A percentile compares a stretch with the other conserved stretches of the same genome.
Evolutionary conservation across 1,284 basidiomycete genomes (phyloP).

Genomic region (Cutaneotrichosporon dermatis): DNA sequence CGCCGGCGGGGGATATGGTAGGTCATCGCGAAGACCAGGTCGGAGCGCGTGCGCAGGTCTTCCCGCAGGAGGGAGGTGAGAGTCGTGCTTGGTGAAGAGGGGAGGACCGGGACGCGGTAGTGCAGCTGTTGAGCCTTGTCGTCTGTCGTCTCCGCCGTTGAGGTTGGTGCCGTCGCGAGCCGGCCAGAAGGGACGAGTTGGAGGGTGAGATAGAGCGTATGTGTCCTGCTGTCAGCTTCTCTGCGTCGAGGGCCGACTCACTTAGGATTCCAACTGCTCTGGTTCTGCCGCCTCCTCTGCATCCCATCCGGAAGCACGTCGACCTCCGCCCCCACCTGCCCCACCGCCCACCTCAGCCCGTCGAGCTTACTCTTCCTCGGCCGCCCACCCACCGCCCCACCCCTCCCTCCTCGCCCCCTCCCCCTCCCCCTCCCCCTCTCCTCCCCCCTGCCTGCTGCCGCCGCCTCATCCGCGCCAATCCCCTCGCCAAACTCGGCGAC

Average conservation of each 20-base stretch:
- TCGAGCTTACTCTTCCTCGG: constrained; percentile 55
- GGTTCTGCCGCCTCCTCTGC: constrained; percentile 68
- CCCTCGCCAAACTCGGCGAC: constrained; percentile 67
- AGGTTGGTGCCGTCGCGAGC: constrained; percentile 22
- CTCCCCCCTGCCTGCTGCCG: constrained; percentile 35
- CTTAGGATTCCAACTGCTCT: constrained; percentile 75
- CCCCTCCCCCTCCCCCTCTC: constrained; percentile 49
- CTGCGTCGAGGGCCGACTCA: constrained; percentile 49
- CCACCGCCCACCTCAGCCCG: constrained; percentile 60
- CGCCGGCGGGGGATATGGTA: constrained; percentile 27
- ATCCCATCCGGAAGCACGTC: constrained; percentile 76
- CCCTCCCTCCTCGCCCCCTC: constrained; percentile 14
- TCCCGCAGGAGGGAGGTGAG: constrained; percentile 24
- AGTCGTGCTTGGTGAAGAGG: constrained; percentile 13
- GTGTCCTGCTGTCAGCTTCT: constrained; percentile 12
- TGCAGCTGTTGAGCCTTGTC: constrained; percentile 12
- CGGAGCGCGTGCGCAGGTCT: background rate
- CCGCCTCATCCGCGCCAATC: constrained; percentile 51
- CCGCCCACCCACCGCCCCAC: background rate
- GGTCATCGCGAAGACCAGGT: constrained; percentile 20
- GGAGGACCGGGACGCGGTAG: constrained; percentile 27
- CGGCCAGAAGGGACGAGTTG: constrained; percentile 62
- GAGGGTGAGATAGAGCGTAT: constrained; percentile 64
- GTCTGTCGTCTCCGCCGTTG: background rate
- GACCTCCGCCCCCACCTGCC: constrained; percentile 61